These are phyloP conservation scores for Cucurbita pepo DNA, from an alignment of 306 rosid species.

Conservation along the genomic window DNA sequence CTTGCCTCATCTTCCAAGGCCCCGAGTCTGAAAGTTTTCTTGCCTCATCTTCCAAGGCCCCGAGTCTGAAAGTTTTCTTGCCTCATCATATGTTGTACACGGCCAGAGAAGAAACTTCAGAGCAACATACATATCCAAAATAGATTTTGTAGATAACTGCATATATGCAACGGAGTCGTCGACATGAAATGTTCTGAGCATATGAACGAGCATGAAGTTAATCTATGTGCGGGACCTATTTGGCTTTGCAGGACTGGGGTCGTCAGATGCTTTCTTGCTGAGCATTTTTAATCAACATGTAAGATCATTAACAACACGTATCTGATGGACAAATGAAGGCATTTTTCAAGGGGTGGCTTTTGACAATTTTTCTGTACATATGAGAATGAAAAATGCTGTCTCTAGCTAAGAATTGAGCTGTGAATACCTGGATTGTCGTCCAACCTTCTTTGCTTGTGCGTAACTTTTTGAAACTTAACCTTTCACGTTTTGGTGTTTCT, in stretches of 20 bases:
- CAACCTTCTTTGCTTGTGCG: neutral
- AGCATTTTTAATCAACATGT: neutral
- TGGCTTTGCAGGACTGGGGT: neutral
- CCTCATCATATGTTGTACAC: constrained; percentile 19
- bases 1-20: constrained; percentile 63
- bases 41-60: constrained; percentile 43
- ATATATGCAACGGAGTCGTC: neutral
- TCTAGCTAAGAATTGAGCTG: neutral
- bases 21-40: constrained; percentile 41
- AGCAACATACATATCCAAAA: neutral
- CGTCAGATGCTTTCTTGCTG: neutral
- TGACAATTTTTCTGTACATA: neutral
- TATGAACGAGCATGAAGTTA: neutral
- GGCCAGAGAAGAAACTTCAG: neutral
- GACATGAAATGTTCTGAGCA: neutral
- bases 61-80: constrained; percentile 58
- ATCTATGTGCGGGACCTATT: neutral
- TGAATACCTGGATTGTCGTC: neutral
- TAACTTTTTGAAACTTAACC: neutral
- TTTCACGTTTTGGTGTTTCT: neutral
- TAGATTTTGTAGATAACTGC: neutral
- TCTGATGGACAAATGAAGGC: neutral
- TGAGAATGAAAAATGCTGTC: neutral
- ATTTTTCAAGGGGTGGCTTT: neutral
- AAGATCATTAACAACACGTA: neutral